Evolutionary conservation across 2,329 filamentous ascomycete genomes (phyloP), one percentile per base, ranked within the genome.

Genomic region (Fusarium coffeatum): DNA sequence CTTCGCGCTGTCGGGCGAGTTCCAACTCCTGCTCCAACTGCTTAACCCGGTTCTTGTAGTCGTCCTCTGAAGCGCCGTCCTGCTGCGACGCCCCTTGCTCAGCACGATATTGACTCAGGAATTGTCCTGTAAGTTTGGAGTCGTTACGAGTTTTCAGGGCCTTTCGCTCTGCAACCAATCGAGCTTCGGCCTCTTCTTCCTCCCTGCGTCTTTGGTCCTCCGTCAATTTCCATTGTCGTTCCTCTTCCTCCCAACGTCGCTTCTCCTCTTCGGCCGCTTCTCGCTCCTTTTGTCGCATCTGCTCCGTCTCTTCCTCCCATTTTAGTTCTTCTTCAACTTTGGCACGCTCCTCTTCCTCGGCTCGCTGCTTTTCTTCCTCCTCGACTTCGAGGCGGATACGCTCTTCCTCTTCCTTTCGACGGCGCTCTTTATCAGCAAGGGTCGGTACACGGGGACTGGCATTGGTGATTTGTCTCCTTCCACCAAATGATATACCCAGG

Each of bases 401-500:
- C 71, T 91, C 87, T 73, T 84, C 90, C 77, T 87, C 89, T 60
- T 89, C 86, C 71, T 83, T 86, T 48, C 88, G 82, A 60, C 78
- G 80, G 45, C 91, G 91, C 79, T 97, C 92, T 81, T 97, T 98
- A 73, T 97, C 94, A 5, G 91, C 92, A 69, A 94, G 74, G 76
- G 85, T 95, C 2, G 94, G 94, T 12, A 98, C 93, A 47, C 87
- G 80, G 8, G 96, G 96, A 32, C 89, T 86, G 16, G 93, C 88
- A 74, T 87, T 93, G 11, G 94, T 98, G 77, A 99, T 98, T 81
- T 99, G 96, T 64, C 96, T 89, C 74, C 94, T 89, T 20, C 91
- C 93, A 59, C 96, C 96, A 80, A 98, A 98, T 13, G 93, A 89
- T 73, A 99, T 93, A 20, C 96, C 96, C 66, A 98, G 89, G 74